Evolutionary conservation across 352 stramenopile species (phyloP).

Genomic region (Sclerospora graminicola): DNA sequence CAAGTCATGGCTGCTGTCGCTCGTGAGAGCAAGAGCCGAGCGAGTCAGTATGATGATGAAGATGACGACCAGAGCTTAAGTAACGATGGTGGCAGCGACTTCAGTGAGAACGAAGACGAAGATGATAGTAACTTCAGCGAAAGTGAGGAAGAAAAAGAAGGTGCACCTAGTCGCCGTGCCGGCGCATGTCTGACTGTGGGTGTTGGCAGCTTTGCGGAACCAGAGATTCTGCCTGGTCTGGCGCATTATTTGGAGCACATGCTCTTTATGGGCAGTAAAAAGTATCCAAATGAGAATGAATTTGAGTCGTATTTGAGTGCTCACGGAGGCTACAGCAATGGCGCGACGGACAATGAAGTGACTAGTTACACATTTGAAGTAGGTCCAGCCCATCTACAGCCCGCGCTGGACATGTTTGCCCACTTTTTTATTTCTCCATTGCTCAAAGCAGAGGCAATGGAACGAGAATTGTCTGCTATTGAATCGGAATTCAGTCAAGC

Average conservation of each 20-base stretch:
- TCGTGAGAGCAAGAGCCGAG: conserved; percentile 20
- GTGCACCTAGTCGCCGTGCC: conserved; percentile 23
- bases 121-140: conserved; percentile 28
- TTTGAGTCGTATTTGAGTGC: conserved; percentile 86
- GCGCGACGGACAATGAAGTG: conserved; percentile 87
- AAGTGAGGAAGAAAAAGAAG: conserved; percentile 22
- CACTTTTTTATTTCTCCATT: conserved; percentile 91
- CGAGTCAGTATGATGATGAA: conserved; percentile 4
- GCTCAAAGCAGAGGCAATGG: conserved; percentile 66
- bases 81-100: conserved; percentile 22
- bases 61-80: conserved; percentile 13
- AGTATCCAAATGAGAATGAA: conserved; percentile 91
- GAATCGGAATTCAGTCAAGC: conserved; percentile 85
- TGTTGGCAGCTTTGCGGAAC: conserved; percentile 65
- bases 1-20: conserved; percentile 19
- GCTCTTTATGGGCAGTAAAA: conserved; percentile 91
- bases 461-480: conserved; percentile 77
- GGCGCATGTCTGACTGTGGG: conserved; percentile 61
- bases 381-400: conserved; percentile 39
- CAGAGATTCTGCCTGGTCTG: conserved; percentile 55
- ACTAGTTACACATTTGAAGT: conserved; percentile 93
- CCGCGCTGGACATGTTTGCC: conserved; percentile 88
- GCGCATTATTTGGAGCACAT: conserved; percentile 94
- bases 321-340: conserved; percentile 88
- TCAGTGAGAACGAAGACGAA: conserved; percentile 20